Evolutionary conservation across 176 grass and related monocot species (phyloP), one percentile per base, ranked within the genome.

Genomic region (Leersia perrieri): DNA sequence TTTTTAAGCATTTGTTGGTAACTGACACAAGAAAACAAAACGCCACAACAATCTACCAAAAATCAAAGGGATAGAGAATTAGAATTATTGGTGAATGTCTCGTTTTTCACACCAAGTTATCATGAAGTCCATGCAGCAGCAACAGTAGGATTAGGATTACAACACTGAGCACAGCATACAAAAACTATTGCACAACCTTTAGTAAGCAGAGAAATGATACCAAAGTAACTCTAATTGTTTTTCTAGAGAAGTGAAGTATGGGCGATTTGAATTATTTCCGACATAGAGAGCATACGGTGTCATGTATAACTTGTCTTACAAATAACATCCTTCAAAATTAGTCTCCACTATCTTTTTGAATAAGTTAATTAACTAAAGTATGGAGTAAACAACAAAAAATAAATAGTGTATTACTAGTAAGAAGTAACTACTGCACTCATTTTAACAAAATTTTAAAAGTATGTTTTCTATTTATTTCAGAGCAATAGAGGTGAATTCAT

Each of bases 351-450:
- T n/a, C 63, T 61, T 53, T 55, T 70, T 1, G 39, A 70, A 73
- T 30, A 67, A 87, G 12, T 33, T 47, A 53, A n/a, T 69, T 78
- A 47, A 82, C 55, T 77, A 40, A 6, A 80, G 45, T 51, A 80
- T 9, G 36, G 66, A n/a, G 15, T 20, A 66, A 78, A 65, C 1
- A 72, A 36, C 66, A 29, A 61, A 74, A 68, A 4, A 61, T 22
- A 20, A 61, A 57, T 68, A 30, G 23, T 36, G 45, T 60, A 63
- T 65, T 13, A n/a, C n/a, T n/a, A n/a, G n/a, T n/a, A n/a, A n/a
- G n/a, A n/a, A n/a, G n/a, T n/a, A 16, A 8, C 0, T 3, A 34
- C 9, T 88, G 33, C 30, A 39, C 34, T 60, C 32, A 77, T 67
- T 26, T 44, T 74, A n/a, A n/a, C 74, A 63, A 33, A 27, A 25